These are phyloP conservation scores for Nymphaea thermarum DNA, from an alignment of 164 flowering plant species.

Conservation along the genomic window DNA sequence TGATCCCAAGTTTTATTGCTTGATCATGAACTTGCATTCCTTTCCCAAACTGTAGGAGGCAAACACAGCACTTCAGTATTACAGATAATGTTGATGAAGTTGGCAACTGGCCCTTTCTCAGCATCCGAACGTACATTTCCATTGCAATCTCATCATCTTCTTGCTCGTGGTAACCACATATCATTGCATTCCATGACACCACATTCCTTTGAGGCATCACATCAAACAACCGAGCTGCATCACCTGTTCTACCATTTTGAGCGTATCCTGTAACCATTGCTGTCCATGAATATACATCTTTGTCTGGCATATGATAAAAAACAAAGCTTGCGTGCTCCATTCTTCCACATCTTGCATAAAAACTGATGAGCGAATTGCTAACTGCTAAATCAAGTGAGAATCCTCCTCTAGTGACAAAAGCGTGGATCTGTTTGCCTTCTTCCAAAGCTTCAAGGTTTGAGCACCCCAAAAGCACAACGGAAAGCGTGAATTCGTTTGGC, in stretches of 20 bases:
- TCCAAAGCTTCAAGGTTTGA: slow-evolving; percentile 3
- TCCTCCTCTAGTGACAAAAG: neutral
- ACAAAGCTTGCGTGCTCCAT: neutral
- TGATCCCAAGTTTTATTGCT: neutral
- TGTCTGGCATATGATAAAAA: neutral
- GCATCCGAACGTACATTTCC: slow-evolving; percentile 1
- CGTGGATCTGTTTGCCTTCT: slow-evolving; percentile 4
- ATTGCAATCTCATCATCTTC: neutral
- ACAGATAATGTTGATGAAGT: neutral
- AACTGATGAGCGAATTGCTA: slow-evolving; percentile 1
- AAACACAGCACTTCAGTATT: slow-evolving; percentile 1
- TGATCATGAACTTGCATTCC: neutral
- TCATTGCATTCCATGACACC: slow-evolving; percentile 5
- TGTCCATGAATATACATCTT: slow-evolving; percentile 2
- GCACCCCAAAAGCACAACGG: neutral
- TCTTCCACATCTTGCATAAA: slow-evolving; percentile 1
- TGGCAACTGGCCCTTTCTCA: neutral
- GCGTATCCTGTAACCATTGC: slow-evolving; percentile 1
- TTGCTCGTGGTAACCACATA: slow-evolving; percentile 1
- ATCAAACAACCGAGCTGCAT: neutral
- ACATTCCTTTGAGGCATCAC: neutral
- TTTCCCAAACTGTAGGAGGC: neutral
- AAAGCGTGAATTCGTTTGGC: slow-evolving; percentile 1
- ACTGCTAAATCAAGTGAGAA: neutral
- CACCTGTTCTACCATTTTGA: slow-evolving; percentile 4